Conservation (phyloP, 345 rosid species). For the Toxicodendron radicans region DNA sequence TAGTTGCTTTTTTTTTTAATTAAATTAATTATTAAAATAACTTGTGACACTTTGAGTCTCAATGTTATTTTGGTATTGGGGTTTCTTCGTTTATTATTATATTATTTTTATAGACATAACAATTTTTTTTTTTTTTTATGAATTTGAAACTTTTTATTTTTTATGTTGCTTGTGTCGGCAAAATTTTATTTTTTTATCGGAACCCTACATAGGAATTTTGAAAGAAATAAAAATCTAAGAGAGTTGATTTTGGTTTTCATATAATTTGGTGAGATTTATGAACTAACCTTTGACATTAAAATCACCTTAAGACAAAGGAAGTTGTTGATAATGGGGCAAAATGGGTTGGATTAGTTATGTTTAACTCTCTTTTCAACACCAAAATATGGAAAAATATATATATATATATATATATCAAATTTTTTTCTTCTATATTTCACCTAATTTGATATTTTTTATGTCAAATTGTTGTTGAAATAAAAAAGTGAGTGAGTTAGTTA, state of each 20-base stretch:
- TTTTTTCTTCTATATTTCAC: background rate
- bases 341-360: conserved; percentile 3
- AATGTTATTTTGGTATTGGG: no score
- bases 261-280: background rate
- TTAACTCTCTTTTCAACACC: background rate
- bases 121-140: no score
- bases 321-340: background rate
- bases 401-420: no score
- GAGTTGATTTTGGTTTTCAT: background rate
- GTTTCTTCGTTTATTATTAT: no score
- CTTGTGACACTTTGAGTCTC: background rate
- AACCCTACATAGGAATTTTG: background rate
- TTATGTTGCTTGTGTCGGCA: no score
- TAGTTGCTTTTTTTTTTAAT: background rate
- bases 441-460: conserved; percentile 6
- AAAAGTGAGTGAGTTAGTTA: background rate
- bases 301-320: background rate
- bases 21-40: background rate
- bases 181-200: background rate
- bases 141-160: no score
- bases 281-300: conserved; percentile 9
- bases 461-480: background rate
- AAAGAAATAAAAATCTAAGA: background rate
- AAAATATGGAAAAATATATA: background rate
- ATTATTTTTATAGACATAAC: no score